Conservation (phyloP, 306 rosid genomes). For the Medicago lupulina region DNA sequence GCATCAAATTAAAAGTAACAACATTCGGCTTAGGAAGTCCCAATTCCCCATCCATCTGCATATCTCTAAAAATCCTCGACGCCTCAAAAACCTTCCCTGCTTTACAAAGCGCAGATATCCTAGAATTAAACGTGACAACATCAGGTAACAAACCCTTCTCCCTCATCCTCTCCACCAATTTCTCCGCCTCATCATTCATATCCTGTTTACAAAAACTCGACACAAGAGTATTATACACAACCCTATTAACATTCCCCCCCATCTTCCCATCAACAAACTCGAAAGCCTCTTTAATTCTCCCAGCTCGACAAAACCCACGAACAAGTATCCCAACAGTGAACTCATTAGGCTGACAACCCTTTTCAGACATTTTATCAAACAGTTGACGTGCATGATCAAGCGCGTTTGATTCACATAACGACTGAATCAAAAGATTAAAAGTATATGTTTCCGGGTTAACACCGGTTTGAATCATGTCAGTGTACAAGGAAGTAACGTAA, state of each 20-base stretch:
- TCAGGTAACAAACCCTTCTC: conserved; percentile 65
- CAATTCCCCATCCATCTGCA: conserved; percentile 75
- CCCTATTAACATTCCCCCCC: conserved; percentile 44
- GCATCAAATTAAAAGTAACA: conserved; percentile 76
- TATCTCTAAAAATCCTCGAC: conserved; percentile 87
- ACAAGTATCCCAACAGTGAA: conserved; percentile 74
- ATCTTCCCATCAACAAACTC: conserved; percentile 43
- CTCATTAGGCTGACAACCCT: conserved; percentile 79
- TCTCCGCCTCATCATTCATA: conserved; percentile 78
- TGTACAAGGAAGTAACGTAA: conserved; percentile 64
- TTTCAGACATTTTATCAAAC: conserved; percentile 82
- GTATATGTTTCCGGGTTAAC: conserved; percentile 76
- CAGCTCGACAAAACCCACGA: conserved; percentile 80
- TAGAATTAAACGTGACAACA: conserved; percentile 85
- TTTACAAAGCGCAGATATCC: conserved; percentile 85
- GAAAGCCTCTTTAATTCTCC: conserved; percentile 51
- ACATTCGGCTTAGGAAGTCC: conserved; percentile 84
- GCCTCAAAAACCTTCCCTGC: conserved; percentile 82
- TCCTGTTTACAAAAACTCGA: conserved; percentile 72
- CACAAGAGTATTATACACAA: conserved; percentile 79
- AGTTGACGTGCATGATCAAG: conserved; percentile 65
- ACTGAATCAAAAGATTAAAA: conserved; percentile 68
- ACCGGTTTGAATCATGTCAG: conserved; percentile 71
- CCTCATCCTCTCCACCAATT: conserved; percentile 77
- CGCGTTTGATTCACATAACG: conserved; percentile 59